Conservation (phyloP, 2,329 filamentous ascomycete genomes). For the Aspergillus intermedius region DNA sequence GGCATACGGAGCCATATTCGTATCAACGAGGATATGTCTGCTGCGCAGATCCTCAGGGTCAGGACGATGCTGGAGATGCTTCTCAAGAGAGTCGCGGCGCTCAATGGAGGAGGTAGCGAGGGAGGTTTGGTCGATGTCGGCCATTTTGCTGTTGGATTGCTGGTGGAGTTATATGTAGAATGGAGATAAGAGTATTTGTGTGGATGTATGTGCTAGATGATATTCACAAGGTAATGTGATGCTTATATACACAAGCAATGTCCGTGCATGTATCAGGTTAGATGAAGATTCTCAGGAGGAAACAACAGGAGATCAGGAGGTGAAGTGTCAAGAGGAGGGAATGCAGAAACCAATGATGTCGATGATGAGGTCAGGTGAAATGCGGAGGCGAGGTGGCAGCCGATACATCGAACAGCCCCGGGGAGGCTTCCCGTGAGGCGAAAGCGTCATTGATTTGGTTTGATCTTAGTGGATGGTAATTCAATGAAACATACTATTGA, state of each 20-base stretch:
- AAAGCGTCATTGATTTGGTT: not conserved
- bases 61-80: constrained; percentile 65
- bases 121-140: constrained; percentile 50
- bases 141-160: not conserved
- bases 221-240: not conserved
- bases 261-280: too few relatives aligned
- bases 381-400: not conserved
- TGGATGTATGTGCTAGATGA: not conserved
- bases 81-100: constrained; percentile 62
- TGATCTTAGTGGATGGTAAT: too few relatives aligned
- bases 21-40: constrained; percentile 61
- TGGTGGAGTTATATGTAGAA: not conserved
- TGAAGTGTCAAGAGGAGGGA: too few relatives aligned
- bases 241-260: not conserved
- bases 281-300: too few relatives aligned
- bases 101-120: constrained; percentile 48
- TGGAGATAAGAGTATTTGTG: not conserved
- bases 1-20: constrained; percentile 58
- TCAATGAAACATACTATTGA: too few relatives aligned
- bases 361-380: not conserved
- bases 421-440: not conserved
- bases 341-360: too few relatives aligned
- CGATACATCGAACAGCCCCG: not conserved
- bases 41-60: constrained; percentile 60
- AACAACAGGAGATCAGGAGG: too few relatives aligned